Evolutionary conservation across 192 early-diverging fungal species (phyloP).

Genomic region (Cladochytrium replicatum): DNA sequence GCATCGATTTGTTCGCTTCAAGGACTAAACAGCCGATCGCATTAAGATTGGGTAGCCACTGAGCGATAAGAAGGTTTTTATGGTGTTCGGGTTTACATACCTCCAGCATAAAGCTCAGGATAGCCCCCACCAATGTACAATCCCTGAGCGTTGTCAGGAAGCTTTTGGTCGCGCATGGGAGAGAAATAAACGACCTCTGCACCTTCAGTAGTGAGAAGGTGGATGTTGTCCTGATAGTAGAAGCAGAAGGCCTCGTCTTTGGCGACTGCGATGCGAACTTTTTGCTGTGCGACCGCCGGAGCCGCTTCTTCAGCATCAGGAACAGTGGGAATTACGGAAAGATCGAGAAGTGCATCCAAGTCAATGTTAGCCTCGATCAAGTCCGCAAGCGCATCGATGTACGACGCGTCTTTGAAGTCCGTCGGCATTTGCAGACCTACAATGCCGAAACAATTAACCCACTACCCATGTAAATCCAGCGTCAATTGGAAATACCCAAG

Average conservation of each 20-base stretch:
- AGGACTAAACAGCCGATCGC: background rate
- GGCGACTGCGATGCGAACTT: slow-evolving; percentile 6
- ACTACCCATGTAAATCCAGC: background rate
- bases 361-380: background rate
- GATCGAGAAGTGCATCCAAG: background rate
- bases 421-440: slow-evolving; percentile 4
- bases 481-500: background rate
- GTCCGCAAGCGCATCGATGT: background rate
- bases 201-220: background rate
- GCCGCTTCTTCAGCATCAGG: background rate
- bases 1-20: background rate
- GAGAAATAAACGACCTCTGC: slow-evolving; percentile 2
- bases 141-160: slow-evolving; percentile 1
- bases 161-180: background rate
- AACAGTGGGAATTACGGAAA: background rate
- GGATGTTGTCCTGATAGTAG: slow-evolving; percentile 8
- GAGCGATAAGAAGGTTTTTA: too few species aligned
- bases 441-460: background rate
- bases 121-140: slow-evolving; percentile 11
- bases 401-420: background rate
- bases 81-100: background rate
- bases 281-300: background rate
- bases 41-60: background rate
- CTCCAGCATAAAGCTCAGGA: slow-evolving; percentile 5
- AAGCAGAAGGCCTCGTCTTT: slow-evolving; percentile 13